phyloP scores from a whole-genome alignment of 2,329 filamentous ascomycete genomes.

The Talaromyces sp. region DNA sequence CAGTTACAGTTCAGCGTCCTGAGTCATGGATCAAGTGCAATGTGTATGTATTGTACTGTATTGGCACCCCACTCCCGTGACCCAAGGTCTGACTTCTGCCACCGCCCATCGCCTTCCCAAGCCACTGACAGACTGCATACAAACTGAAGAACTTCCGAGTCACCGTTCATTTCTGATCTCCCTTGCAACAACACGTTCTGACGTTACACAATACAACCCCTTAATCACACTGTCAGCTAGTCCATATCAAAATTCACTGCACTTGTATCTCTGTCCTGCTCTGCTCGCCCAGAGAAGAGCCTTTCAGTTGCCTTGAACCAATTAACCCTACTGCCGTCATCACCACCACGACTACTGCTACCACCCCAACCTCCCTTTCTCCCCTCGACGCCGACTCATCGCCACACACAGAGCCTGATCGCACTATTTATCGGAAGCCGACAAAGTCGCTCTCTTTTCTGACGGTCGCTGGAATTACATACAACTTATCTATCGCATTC shows the following conservation, averaged over 20 bases:
- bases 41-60: background rate
- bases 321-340: conserved; percentile 8
- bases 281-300: background rate
- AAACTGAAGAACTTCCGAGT: background rate
- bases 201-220: background rate
- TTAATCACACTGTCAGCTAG: background rate
- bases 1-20: background rate
- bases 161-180: background rate
- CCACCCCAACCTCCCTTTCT: conserved; percentile 15
- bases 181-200: background rate
- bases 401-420: background rate
- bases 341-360: background rate
- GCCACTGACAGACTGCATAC: conserved; percentile 5
- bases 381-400: background rate
- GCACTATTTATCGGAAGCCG: background rate
- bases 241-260: background rate
- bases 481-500: background rate
- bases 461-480: background rate
- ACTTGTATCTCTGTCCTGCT: background rate
- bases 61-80: conserved; percentile 9
- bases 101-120: conserved; percentile 9
- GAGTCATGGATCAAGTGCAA: background rate
- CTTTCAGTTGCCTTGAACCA: background rate
- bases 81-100: conserved; percentile 6
- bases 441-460: background rate